Conservation (phyloP, 2,329 filamentous ascomycete species). For the Paraconiothyrium sp. region DNA sequence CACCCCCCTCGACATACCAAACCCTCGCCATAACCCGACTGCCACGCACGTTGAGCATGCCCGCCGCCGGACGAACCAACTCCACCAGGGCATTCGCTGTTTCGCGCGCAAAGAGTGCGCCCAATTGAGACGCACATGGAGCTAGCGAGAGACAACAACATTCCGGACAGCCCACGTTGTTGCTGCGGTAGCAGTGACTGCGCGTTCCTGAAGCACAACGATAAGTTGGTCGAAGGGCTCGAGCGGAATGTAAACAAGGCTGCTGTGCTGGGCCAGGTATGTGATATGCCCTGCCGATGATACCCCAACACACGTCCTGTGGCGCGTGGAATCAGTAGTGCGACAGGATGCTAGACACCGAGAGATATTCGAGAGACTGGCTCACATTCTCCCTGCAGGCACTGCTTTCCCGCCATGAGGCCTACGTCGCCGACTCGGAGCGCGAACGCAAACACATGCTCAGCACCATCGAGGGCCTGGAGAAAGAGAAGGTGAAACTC, state of each 20-base stretch:
- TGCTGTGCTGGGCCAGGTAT: constrained; percentile 89
- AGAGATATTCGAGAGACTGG: constrained; percentile 42
- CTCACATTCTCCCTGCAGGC: constrained; percentile 82
- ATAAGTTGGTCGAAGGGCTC: constrained; percentile 77
- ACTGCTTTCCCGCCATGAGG: constrained; percentile 88
- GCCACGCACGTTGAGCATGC: constrained; percentile 31
- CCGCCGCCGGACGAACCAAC: constrained; percentile 19
- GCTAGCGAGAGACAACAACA: constrained; percentile 35
- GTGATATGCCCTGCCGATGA: constrained; percentile 51
- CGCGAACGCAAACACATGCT: constrained; percentile 80
- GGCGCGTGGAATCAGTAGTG: constrained; percentile 22
- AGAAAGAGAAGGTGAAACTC: constrained; percentile 73
- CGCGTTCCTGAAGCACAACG: constrained; percentile 82
- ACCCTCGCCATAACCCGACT: constrained; percentile 2
- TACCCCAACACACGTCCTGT: constrained; percentile 18
- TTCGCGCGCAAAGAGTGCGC: constrained; percentile 6
- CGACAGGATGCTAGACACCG: background rate
- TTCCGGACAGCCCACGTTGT: constrained; percentile 61
- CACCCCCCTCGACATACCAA: constrained; percentile 17
- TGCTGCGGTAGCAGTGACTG: constrained; percentile 88
- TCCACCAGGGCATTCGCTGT: constrained; percentile 16
- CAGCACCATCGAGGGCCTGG: constrained; percentile 77
- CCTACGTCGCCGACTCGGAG: constrained; percentile 92
- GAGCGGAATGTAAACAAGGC: constrained; percentile 90
- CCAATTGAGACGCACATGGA: constrained; percentile 18